A percentile compares a stretch with the other conserved stretches of the same genome.
Evolutionary conservation across 2,329 filamentous ascomycete genomes (phyloP).

Genomic region (Ceratocystis huliohia): DNA sequence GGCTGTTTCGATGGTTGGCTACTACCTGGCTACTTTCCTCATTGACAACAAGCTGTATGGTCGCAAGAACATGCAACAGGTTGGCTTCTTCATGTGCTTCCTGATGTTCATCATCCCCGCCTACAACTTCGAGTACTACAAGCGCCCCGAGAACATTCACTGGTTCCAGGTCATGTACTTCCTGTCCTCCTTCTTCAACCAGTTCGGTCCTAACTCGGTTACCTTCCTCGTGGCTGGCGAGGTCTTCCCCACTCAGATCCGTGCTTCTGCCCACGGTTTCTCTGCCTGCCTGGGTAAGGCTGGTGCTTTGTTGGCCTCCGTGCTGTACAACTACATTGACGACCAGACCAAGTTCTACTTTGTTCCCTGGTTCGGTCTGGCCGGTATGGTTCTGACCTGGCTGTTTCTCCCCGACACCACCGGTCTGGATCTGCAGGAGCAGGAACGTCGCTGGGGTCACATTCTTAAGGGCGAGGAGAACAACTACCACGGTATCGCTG

Average conservation of each 20-base stretch:
- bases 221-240: slow-evolving; percentile 94
- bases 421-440: slow-evolving; percentile 90
- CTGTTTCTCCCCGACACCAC: slow-evolving; percentile 94
- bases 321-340: slow-evolving; percentile 91
- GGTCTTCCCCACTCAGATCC: slow-evolving; percentile 89
- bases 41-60: slow-evolving; percentile 97
- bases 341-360: slow-evolving; percentile 77
- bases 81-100: slow-evolving; percentile 89
- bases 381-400: slow-evolving; percentile 68
- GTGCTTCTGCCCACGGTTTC: slow-evolving; percentile 87
- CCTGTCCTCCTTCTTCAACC: slow-evolving; percentile 95
- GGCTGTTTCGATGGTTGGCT: slow-evolving; percentile 70
- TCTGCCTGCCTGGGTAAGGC: slow-evolving; percentile 84
- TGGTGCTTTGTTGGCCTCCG: slow-evolving; percentile 72
- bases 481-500: slow-evolving; percentile 86
- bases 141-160: slow-evolving; percentile 54
- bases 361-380: slow-evolving; percentile 89
- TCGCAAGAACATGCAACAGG: slow-evolving; percentile 88
- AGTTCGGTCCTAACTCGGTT: slow-evolving; percentile 91
- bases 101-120: slow-evolving; percentile 85
- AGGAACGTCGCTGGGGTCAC: slow-evolving; percentile 85
- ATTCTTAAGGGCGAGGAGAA: slow-evolving; percentile 63
- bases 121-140: slow-evolving; percentile 81
- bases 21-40: slow-evolving; percentile 77
- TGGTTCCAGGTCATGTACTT: slow-evolving; percentile 99